phyloP scores from a whole-genome alignment of 345 rosid genomes.

The Populus euphratica region DNA sequence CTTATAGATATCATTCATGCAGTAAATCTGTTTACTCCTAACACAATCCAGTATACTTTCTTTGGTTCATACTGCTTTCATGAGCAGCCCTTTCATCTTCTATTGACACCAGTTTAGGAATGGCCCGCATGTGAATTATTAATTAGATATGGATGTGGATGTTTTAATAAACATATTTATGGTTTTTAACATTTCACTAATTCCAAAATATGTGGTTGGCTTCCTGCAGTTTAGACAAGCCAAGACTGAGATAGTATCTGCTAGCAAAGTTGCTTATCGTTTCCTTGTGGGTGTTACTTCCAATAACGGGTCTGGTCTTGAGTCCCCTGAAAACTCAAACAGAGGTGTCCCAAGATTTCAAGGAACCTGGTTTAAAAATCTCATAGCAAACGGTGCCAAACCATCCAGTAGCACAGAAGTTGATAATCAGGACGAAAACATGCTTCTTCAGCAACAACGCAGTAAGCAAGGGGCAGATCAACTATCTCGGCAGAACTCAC shows the following conservation, averaged over 20 bases:
- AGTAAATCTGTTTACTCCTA: too few relatives aligned
- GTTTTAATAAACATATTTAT: not conserved
- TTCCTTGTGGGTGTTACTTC: conserved; percentile 65
- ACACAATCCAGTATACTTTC: not conserved
- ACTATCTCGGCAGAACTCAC: not conserved
- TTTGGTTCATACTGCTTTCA: not conserved
- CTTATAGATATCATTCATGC: not conserved
- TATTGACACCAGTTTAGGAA: too few relatives aligned
- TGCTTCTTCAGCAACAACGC: conserved; percentile 19
- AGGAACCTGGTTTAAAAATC: conserved; percentile 75
- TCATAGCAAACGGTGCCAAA: conserved; percentile 55
- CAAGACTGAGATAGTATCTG: conserved; percentile 84
- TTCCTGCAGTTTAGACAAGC: conserved; percentile 83
- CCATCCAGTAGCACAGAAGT: conserved; percentile 55
- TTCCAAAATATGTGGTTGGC: conserved; percentile 7
- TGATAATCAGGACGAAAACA: conserved; percentile 32
- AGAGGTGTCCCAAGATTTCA: conserved; percentile 60
- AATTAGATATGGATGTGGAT: not conserved
- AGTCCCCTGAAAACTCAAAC: conserved; percentile 53
- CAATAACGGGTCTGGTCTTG: conserved; percentile 35
- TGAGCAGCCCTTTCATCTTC: too few relatives aligned
- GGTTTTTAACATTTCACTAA: not conserved
- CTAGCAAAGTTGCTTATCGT: conserved; percentile 96
- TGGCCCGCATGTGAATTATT: too few relatives aligned
- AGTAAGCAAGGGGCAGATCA: conserved; percentile 13